A percentile compares a stretch with the other conserved stretches of the same genome.
Conservation (phyloP, 140 eudicot species). For the Cichorium intybus region DNA sequence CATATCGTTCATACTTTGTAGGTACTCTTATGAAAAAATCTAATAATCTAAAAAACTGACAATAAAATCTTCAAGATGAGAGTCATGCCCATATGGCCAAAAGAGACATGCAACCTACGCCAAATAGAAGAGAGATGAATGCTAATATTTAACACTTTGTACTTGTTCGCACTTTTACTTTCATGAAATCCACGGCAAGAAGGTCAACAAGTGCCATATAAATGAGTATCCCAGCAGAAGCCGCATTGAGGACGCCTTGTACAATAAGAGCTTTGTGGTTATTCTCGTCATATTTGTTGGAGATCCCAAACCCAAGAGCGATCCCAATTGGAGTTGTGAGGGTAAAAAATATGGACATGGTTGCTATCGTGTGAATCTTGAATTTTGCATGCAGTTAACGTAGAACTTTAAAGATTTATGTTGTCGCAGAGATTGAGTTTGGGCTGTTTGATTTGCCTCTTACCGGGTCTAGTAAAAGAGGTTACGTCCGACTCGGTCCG, state of each 20-base stretch:
- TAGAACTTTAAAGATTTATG: neutral
- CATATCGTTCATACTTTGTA: neutral
- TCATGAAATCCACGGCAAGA: conserved; percentile 56
- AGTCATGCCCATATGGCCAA: conserved; percentile 66
- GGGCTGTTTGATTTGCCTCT: no score
- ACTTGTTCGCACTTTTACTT: conserved; percentile 40
- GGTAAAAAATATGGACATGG: conserved; percentile 48
- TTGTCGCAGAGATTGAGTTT: neutral
- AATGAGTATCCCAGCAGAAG: conserved; percentile 58
- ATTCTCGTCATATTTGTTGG: conserved; percentile 41
- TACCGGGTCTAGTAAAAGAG: no score
- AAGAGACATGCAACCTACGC: conserved; percentile 69
- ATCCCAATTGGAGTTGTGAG: conserved; percentile 59
- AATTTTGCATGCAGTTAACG: conserved; percentile 46
- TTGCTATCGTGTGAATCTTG: conserved; percentile 8
- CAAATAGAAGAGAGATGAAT: conserved; percentile 37
- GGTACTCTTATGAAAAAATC: neutral
- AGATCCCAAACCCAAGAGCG: conserved; percentile 37
- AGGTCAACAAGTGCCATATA: conserved; percentile 80
- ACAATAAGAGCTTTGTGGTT: conserved; percentile 55
- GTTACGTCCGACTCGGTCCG: no score
- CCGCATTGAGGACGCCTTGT: conserved; percentile 52
- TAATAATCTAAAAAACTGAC: neutral
- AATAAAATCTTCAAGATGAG: neutral
- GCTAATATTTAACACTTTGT: conserved; percentile 35